Conservation (phyloP, 73 alveolate genomes). For the Paramecium primaurelia region DNA sequence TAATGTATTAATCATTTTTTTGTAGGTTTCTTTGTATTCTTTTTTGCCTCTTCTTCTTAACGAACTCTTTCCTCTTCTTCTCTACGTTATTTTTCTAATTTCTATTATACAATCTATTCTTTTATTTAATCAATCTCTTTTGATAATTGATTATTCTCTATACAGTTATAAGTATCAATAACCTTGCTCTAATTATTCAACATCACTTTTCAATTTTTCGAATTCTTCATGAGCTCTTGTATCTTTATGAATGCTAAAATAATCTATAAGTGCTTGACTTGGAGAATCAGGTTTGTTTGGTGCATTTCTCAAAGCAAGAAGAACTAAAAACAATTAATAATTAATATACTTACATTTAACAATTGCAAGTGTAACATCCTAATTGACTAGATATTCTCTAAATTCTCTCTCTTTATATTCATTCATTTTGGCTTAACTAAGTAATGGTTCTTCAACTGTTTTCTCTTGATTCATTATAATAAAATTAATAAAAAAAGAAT, state of each 20-base stretch:
- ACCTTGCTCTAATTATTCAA: background rate
- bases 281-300: conserved; percentile 42
- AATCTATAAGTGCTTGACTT: background rate
- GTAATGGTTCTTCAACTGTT: conserved; percentile 18
- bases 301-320: background rate
- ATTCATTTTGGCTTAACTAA: conserved; percentile 13
- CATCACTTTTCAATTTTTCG: background rate
- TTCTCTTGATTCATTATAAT: background rate
- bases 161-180: background rate
- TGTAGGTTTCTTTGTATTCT: conserved; percentile 24
- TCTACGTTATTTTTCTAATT: background rate
- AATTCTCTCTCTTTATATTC: conserved; percentile 26
- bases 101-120: background rate
- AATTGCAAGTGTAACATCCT: conserved; percentile 10
- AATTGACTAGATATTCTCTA: background rate
- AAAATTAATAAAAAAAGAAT: background rate
- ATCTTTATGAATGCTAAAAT: background rate
- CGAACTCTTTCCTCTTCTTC: conserved; percentile 11
- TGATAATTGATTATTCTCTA: background rate
- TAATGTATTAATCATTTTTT: background rate
- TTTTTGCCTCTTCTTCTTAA: background rate
- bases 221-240: background rate
- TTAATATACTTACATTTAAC: background rate
- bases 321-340: background rate
- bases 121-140: background rate